Percentiles rank a stretch among this genome's conserved stretches.
phyloP scores from a whole-genome alignment of 192 early-diverging fungal species.

The Backusella psychrophila region DNA sequence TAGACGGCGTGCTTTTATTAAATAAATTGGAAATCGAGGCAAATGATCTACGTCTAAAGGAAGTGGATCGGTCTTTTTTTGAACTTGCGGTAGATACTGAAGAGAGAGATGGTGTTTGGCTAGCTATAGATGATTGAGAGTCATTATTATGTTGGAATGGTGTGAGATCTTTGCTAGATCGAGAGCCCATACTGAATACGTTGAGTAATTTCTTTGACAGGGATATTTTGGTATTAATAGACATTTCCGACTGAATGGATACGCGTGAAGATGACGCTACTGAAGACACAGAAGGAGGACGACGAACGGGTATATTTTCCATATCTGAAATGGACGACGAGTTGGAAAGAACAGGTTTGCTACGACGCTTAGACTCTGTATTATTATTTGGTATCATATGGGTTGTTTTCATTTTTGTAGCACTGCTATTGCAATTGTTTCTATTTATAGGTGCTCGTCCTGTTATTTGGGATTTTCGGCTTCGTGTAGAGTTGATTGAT shows the following conservation, averaged over 20 bases:
- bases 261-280: not conserved
- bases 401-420: not conserved
- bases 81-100: not conserved
- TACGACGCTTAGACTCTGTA: not conserved
- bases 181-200: constrained; percentile 35
- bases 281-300: constrained; percentile 21
- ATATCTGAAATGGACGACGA: constrained; percentile 3
- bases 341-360: not conserved
- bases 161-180: constrained; percentile 8
- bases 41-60: constrained; percentile 28
- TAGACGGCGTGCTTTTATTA: constrained; percentile 13
- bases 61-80: not conserved
- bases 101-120: not conserved
- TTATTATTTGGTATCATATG: not conserved
- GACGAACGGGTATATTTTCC: not conserved
- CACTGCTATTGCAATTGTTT: not conserved
- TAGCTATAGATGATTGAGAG: constrained; percentile 5
- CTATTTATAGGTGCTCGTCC: constrained; percentile 1
- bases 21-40: constrained; percentile 23
- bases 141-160: constrained; percentile 4
- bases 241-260: constrained; percentile 21
- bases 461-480: not conserved
- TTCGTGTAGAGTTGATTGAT: not conserved
- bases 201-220: constrained; percentile 25
- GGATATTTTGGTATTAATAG: constrained; percentile 25